Base-by-base conservation (phyloP, 768 basidiomycete genomes). In the Tylopilus rubrobrunneus region DNA sequence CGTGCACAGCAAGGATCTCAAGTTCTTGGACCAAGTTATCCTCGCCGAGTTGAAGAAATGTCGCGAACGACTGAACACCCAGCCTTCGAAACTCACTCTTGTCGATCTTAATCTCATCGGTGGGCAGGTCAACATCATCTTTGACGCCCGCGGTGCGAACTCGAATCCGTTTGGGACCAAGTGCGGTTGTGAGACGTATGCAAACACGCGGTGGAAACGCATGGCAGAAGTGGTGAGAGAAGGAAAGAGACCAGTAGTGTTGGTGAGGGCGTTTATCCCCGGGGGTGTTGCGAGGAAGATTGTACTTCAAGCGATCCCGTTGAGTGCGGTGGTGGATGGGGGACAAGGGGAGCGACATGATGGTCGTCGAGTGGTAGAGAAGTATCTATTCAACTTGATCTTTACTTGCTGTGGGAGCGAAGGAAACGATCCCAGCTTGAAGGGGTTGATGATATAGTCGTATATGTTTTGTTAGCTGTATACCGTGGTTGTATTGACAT, bases 261-360 rank as follows among this genome's bases (percentile, higher is more conserved):
- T 70, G 15, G 67, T 68, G 6, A 59, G 67, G 44, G 68, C 55
- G 7, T 66, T 66, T 45, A 57, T 70, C 27, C 55, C 68, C 0
- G 68, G 64, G 2, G 68, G 68, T 2, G 43, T 45, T 37, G 49
- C 66, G 23, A 66, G 67, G 49, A 68, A 68, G 53, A 52, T 68
- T 11, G 43, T 68, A 6, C 62, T 70, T 33, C 62, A 63, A 23
- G 56, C 57, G 11, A 60, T 70, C 29, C 68, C 64, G 2, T 41
- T 70, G 51, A 57, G 55, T 29, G 33, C 19, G 4, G 50, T 68
- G 9, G 25, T 58, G 31, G 52, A 51, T 2, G 52, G 45, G 5
- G 42, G 44, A 10, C 52, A 48, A 9, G 45, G 43, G 2, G 42
- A 28, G 21, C 54, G 33, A 49, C 49, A 53, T 8, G 58, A 39